These are phyloP conservation scores for Senna tora DNA, from an alignment of 306 rosid species.

Conservation along the genomic window DNA sequence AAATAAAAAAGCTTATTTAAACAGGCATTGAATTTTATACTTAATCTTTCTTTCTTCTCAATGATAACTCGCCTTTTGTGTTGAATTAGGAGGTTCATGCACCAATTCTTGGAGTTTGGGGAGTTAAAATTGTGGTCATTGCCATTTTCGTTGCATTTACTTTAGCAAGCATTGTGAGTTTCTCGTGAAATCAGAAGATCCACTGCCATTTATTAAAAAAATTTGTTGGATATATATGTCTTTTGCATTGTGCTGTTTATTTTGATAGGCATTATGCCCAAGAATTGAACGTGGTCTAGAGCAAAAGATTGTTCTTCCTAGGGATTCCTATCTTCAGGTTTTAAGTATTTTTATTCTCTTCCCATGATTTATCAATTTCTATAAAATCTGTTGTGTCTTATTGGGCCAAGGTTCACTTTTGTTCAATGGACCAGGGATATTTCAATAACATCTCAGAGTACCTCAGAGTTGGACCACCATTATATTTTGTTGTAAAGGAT, in stretches of 20 bases:
- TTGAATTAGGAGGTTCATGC: conserved; percentile 84
- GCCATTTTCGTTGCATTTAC: conserved; percentile 75
- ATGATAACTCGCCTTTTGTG: conserved; percentile 29
- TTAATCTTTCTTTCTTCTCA: conserved; percentile 30
- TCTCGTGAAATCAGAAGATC: conserved; percentile 29
- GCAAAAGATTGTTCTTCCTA: conserved; percentile 97
- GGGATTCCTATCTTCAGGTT: conserved; percentile 99
- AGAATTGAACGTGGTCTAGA: conserved; percentile 91
- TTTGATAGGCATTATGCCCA: conserved; percentile 74
- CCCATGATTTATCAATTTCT: conserved; percentile 30
- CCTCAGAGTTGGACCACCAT: conserved; percentile 93
- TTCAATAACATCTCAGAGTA: conserved; percentile 75
- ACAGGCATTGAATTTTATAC: neutral
- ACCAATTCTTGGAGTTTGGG: conserved; percentile 85
- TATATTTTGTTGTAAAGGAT: conserved; percentile 90
- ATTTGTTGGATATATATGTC: conserved; percentile 26
- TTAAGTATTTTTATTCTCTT: conserved; percentile 29
- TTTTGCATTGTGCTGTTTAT: conserved; percentile 18
- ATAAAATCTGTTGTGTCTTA: conserved; percentile 29
- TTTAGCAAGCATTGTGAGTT: conserved; percentile 92
- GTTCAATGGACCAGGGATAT: conserved; percentile 63
- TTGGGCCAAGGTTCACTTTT: conserved; percentile 3
- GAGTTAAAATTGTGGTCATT: conserved; percentile 72
- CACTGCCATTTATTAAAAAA: neutral
- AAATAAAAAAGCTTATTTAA: neutral